A percentile compares a stretch with the other conserved stretches of the same genome.
Conservation (phyloP, 2,329 filamentous ascomycete species). For the Fusarium heterosporum region DNA sequence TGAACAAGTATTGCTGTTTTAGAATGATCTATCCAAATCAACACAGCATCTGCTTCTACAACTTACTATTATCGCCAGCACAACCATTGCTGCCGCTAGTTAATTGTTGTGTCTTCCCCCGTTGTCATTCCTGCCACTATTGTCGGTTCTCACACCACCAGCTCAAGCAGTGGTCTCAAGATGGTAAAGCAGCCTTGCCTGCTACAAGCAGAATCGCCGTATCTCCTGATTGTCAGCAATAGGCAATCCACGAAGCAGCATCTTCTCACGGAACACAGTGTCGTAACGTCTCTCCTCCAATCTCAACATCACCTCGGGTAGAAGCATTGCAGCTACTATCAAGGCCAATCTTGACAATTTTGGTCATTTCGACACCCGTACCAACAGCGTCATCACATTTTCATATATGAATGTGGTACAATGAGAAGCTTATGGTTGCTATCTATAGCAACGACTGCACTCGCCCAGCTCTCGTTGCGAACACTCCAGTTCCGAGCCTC, state of each 20-base stretch:
- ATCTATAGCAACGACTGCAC: conserved; percentile 35
- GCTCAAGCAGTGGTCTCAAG: conserved; percentile 31
- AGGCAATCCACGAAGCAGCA: conserved; percentile 17
- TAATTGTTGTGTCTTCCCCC: conserved; percentile 17
- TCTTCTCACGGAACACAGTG: conserved; percentile 18
- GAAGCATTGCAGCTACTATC: conserved; percentile 23
- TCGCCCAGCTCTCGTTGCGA: conserved; percentile 32
- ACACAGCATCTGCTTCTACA: not conserved
- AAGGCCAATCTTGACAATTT: conserved; percentile 7
- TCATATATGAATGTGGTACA: conserved; percentile 4
- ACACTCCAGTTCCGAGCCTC: conserved; percentile 28
- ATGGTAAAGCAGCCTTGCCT: conserved; percentile 20
- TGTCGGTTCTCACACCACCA: conserved; percentile 25
- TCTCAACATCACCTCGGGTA: conserved; percentile 31
- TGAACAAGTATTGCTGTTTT: not conserved
- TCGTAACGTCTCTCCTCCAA: conserved; percentile 19
- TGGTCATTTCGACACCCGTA: conserved; percentile 30
- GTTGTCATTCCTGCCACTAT: conserved; percentile 16
- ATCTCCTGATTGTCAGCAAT: conserved; percentile 16
- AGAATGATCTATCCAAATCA: not conserved
- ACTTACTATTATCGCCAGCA: not conserved
- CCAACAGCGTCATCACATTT: conserved; percentile 34
- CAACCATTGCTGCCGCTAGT: not conserved
- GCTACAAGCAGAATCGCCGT: conserved; percentile 22
- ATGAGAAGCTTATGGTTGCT: conserved; percentile 26